A percentile compares a stretch with the other conserved stretches of the same genome.
phyloP scores from a whole-genome alignment of 768 basidiomycete species.

The Termitomyces sp. region DNA sequence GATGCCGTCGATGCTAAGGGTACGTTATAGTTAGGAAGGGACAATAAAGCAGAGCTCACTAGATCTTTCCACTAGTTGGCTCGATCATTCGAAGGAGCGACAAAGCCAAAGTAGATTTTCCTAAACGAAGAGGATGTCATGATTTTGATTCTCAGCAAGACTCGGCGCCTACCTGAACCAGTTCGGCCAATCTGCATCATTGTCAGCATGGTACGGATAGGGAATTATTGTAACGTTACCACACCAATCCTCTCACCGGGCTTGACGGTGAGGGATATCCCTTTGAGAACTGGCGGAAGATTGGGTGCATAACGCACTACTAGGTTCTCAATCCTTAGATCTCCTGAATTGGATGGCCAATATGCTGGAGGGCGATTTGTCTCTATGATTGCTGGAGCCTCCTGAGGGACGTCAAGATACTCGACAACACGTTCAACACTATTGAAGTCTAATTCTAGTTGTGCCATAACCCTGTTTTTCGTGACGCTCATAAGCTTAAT shows the following conservation, averaged over 20 bases:
- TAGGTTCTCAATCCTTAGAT: slow-evolving; percentile 51
- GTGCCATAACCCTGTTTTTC: too few relatives aligned
- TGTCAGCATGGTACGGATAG: not conserved
- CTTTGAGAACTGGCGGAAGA: slow-evolving; percentile 53
- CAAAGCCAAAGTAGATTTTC: slow-evolving; percentile 54
- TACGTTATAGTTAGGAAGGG: too few relatives aligned
- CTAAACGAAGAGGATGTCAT: slow-evolving; percentile 18
- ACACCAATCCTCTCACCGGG: slow-evolving; percentile 67
- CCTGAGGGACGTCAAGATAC: too few relatives aligned
- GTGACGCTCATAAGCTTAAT: too few relatives aligned
- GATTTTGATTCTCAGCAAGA: not conserved
- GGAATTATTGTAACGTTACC: slow-evolving; percentile 28
- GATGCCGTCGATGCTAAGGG: too few relatives aligned
- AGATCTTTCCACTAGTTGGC: slow-evolving; percentile 47
- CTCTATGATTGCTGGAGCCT: slow-evolving; percentile 52
- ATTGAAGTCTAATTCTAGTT: too few relatives aligned
- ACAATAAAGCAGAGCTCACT: slow-evolving; percentile 30
- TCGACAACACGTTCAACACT: too few relatives aligned
- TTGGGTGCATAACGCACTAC: slow-evolving; percentile 59
- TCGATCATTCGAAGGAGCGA: slow-evolving; percentile 71
- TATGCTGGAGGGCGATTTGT: slow-evolving; percentile 60
- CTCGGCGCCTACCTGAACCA: slow-evolving; percentile 44
- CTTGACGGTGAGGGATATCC: slow-evolving; percentile 51
- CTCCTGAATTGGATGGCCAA: slow-evolving; percentile 61
- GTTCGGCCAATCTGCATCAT: slow-evolving; percentile 54